Percentiles rank a stretch among this genome's conserved stretches.
Evolutionary conservation across 192 early-diverging fungal genomes (phyloP).

Genomic region (Dispira simplex): DNA sequence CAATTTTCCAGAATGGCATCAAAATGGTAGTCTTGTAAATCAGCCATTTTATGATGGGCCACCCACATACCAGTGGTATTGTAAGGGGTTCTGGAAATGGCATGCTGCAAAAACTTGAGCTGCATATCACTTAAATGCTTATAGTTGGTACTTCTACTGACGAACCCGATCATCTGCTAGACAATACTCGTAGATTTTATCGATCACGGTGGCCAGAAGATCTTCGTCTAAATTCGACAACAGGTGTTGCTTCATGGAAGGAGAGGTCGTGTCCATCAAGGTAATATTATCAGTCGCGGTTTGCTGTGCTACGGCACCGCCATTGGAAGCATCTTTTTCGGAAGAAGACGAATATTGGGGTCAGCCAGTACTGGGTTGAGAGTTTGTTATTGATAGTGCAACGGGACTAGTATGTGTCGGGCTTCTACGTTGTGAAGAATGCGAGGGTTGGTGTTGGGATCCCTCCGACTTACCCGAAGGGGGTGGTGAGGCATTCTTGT

Average conservation of each 20-base stretch:
- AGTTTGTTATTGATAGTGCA: background rate
- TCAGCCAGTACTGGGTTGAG: background rate
- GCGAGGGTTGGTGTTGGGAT: background rate
- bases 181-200: conserved; percentile 10
- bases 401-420: background rate
- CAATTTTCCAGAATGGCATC: conserved; percentile 11
- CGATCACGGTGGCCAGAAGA: conserved; percentile 2
- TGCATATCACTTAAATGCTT: conserved; percentile 6
- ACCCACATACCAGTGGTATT: conserved; percentile 8
- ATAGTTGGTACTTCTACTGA: background rate
- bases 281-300: background rate
- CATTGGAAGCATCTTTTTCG: background rate
- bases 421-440: background rate
- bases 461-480: background rate
- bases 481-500: background rate
- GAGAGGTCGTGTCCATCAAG: background rate
- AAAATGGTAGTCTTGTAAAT: conserved; percentile 9
- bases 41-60: conserved; percentile 2
- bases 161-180: conserved; percentile 7
- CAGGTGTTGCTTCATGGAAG: background rate
- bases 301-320: too few species aligned
- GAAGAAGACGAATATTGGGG: background rate
- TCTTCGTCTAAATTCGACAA: conserved; percentile 2
- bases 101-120: conserved; percentile 8
- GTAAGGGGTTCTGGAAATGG: background rate